phyloP scores from a whole-genome alignment of 1,139 yeast genomes.

The Lodderomyces metapsilosis region DNA sequence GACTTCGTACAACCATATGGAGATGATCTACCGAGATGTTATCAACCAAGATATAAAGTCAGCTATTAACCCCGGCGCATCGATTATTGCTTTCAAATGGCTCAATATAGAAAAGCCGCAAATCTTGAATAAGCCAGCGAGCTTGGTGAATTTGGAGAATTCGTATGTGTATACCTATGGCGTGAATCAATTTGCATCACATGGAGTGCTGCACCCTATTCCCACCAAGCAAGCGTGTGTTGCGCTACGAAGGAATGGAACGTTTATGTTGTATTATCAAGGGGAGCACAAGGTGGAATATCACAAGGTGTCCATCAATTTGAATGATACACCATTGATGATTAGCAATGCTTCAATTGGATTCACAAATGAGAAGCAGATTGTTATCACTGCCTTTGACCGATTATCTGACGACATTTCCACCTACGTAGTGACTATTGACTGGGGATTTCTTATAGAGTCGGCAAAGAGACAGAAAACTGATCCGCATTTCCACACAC shows the following conservation, averaged over 20 bases:
- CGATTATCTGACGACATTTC: conserved; percentile 38
- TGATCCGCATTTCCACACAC: conserved; percentile 54
- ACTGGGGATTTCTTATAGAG: conserved; percentile 60
- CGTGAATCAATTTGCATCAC: conserved; percentile 56
- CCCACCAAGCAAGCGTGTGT: conserved; percentile 71
- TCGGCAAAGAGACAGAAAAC: conserved; percentile 48
- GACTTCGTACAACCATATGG: conserved; percentile 47
- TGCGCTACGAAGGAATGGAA: conserved; percentile 64
- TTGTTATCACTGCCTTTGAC: conserved; percentile 51
- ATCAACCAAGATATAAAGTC: conserved; percentile 20
- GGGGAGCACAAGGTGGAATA: conserved; percentile 63
- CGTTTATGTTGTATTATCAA: conserved; percentile 57
- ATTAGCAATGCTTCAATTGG: conserved; percentile 59
- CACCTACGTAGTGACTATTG: conserved; percentile 48
- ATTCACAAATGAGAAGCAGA: conserved; percentile 48
- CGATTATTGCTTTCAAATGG: conserved; percentile 63
- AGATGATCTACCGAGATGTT: conserved; percentile 43
- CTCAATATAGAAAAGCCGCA: conserved; percentile 64
- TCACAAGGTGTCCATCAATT: conserved; percentile 29
- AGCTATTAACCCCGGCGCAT: conserved; percentile 17
- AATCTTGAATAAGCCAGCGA: conserved; percentile 54
- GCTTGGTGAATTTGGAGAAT: conserved; percentile 22
- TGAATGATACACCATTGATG: conserved; percentile 22
- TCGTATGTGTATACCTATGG: conserved; percentile 46
- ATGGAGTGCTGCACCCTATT: conserved; percentile 69